Evolutionary conservation across 768 basidiomycete species (phyloP), one percentile per base, ranked within the genome.

Genomic region (Amylocystis lapponica): DNA sequence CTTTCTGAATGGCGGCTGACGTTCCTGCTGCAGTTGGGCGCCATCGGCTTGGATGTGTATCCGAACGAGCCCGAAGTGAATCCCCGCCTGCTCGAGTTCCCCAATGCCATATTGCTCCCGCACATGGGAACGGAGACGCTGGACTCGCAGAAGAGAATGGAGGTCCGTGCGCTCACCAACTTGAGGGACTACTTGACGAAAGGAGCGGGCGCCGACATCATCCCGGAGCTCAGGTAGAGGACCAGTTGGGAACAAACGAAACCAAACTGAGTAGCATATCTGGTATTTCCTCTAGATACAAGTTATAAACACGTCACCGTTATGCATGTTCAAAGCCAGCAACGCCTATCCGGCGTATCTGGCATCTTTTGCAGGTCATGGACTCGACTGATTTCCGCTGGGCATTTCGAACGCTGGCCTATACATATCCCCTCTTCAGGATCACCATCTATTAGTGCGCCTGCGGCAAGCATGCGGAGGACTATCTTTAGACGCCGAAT

Each of bases 121-220:
- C 94, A 95, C 61, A 83, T 95, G 81, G 94, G 93, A 6, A 92
- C 90, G 0, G 82, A 88, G 61, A 92, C 78, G 41, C 77, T 79
- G 49, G 91, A 93, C 54, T 75, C 84, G 5, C 85, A 88, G 59
- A 73, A 72, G 45, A 74, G 74, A 59, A 92, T 92, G 89, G 90
- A 92, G 65, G 70, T 89, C 27, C 78, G 86, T n/a, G 86, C 89
- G 7, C 68, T 93, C 50, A 76, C 74, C 21, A 91, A 93, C 55
- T 59, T 93, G 43, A 73, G 66, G 47, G 85, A 89, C 54, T 91
- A 75, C 62, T 61, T 91, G 45, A 70, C 66, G 13, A 66, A 65
- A 11, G 86, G 86, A 1, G 70, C 52, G 51, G 86, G 86, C 19
- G 70, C 68, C 43, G 87, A 89, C 53, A 50, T 87, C 19, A 77